Evolutionary conservation across 495 filamentous ascomycete species (phyloP).

Genomic region (Viridothelium virens): DNA sequence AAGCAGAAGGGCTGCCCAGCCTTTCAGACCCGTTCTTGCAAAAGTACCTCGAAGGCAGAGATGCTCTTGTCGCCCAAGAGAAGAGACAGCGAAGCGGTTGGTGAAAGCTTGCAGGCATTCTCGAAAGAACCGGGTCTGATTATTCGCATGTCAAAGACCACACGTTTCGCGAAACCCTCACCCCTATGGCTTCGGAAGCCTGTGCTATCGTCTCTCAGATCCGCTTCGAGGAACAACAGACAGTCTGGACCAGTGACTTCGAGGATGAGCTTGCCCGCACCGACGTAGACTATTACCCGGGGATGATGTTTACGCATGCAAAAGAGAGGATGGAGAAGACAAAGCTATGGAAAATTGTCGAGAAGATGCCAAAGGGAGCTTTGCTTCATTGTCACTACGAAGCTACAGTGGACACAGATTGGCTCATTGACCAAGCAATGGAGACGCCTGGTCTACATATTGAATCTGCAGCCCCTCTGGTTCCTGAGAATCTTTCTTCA

Average conservation of each 20-base stretch:
- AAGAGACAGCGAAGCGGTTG: constrained; percentile 73
- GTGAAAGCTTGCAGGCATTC: constrained; percentile 26
- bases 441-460: constrained; percentile 70
- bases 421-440: constrained; percentile 61
- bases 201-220: constrained; percentile 71
- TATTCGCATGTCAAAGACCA: constrained; percentile 40
- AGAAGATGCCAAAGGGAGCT: constrained; percentile 82
- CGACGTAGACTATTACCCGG: constrained; percentile 58
- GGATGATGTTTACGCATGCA: constrained; percentile 81
- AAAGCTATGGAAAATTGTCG: constrained; percentile 76
- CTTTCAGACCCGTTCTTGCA: constrained; percentile 64
- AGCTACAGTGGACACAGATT: constrained; percentile 82
- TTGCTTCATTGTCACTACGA: constrained; percentile 83
- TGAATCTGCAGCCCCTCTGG: constrained; percentile 47
- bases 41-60: constrained; percentile 68
- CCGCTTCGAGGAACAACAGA: constrained; percentile 62
- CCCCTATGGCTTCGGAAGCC: constrained; percentile 65
- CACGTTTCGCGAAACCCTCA: constrained; percentile 58
- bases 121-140: constrained; percentile 17
- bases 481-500: constrained; percentile 40
- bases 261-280: constrained; percentile 55
- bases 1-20: constrained; percentile 46
- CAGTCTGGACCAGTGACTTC: constrained; percentile 62
- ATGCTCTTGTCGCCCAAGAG: constrained; percentile 70
- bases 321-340: constrained; percentile 73